Percentiles rank a stretch among this genome's conserved stretches.
phyloP scores from a whole-genome alignment of 257 asterid species.

The Solanum chaucha region DNA sequence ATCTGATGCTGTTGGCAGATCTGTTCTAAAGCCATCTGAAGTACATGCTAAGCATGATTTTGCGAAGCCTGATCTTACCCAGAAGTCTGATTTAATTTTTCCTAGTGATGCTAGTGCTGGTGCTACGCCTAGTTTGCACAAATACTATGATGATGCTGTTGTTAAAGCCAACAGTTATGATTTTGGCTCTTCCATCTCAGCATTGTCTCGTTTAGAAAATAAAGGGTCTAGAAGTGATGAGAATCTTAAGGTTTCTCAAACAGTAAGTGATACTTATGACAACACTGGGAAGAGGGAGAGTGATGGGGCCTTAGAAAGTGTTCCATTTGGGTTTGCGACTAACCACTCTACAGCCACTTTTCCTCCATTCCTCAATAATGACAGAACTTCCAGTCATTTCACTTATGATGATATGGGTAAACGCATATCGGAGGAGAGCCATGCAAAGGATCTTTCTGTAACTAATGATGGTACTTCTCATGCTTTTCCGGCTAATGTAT shows the following conservation, averaged over 20 bases:
- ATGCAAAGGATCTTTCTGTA: slow-evolving; percentile 23
- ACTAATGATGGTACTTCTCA: slow-evolving; percentile 26
- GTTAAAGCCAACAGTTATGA: slow-evolving; percentile 11
- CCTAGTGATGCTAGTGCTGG: slow-evolving; percentile 13
- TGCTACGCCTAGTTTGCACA: background rate
- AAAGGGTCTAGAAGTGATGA: slow-evolving; percentile 28
- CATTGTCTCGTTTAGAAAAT: slow-evolving; percentile 14
- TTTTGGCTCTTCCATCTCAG: slow-evolving; percentile 5
- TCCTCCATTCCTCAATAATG: slow-evolving; percentile 17
- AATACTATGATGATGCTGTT: background rate
- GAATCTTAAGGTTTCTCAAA: slow-evolving; percentile 21
- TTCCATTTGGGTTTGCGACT: slow-evolving; percentile 19
- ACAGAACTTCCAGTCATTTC: slow-evolving; percentile 18
- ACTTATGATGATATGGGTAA: slow-evolving; percentile 19
- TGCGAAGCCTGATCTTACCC: slow-evolving; percentile 23
- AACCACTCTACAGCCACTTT: slow-evolving; percentile 12
- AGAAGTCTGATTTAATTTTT: slow-evolving; percentile 19
- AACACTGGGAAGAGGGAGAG: slow-evolving; percentile 24
- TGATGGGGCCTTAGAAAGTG: slow-evolving; percentile 27
- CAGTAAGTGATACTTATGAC: slow-evolving; percentile 16
- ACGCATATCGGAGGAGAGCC: slow-evolving; percentile 19
- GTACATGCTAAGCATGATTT: slow-evolving; percentile 18
- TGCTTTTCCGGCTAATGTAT: slow-evolving; percentile 21
- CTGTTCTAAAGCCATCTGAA: slow-evolving; percentile 20
- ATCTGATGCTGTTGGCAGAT: slow-evolving; percentile 37